phyloP scores from a whole-genome alignment of 169 alveolate species.

The Pseudocohnilembus persalinus region DNA sequence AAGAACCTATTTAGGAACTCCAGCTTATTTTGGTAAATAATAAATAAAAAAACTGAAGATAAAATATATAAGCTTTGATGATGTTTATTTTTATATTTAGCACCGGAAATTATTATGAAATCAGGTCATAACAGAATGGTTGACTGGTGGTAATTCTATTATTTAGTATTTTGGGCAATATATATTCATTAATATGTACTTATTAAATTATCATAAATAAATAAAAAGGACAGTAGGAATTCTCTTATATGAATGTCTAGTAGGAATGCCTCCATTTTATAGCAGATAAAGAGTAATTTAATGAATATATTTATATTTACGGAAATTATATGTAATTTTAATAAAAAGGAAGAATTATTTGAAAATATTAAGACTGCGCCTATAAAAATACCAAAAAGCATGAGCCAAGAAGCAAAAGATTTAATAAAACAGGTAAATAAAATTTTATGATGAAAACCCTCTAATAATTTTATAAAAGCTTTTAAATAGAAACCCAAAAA shows the following conservation, averaged over 20 bases:
- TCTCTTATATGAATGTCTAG: slow-evolving; percentile 81
- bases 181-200: too few relatives aligned
- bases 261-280: slow-evolving; percentile 86
- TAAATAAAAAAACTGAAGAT: too few relatives aligned
- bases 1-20: slow-evolving; percentile 54
- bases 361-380: slow-evolving; percentile 75
- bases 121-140: slow-evolving; percentile 70
- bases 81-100: slow-evolving; percentile 45
- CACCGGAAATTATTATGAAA: slow-evolving; percentile 84
- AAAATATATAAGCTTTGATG: too few relatives aligned
- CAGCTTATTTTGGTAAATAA: slow-evolving; percentile 33
- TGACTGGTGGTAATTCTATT: too few relatives aligned
- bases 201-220: too few relatives aligned
- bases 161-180: slow-evolving; percentile 17
- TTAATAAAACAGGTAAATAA: slow-evolving; percentile 57
- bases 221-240: slow-evolving; percentile 84
- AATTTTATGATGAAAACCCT: too few relatives aligned
- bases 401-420: slow-evolving; percentile 72
- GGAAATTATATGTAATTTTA: background rate
- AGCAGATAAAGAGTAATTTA: slow-evolving; percentile 44
- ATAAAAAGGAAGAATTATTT: slow-evolving; percentile 11
- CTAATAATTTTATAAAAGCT: slow-evolving; percentile 13
- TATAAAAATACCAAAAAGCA: slow-evolving; percentile 67
- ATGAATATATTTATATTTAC: too few relatives aligned
- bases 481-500: slow-evolving; percentile 71